These are phyloP conservation scores for Aspergillus tamarii DNA, from an alignment of 2,329 filamentous ascomycete genomes.

Conservation along the genomic window DNA sequence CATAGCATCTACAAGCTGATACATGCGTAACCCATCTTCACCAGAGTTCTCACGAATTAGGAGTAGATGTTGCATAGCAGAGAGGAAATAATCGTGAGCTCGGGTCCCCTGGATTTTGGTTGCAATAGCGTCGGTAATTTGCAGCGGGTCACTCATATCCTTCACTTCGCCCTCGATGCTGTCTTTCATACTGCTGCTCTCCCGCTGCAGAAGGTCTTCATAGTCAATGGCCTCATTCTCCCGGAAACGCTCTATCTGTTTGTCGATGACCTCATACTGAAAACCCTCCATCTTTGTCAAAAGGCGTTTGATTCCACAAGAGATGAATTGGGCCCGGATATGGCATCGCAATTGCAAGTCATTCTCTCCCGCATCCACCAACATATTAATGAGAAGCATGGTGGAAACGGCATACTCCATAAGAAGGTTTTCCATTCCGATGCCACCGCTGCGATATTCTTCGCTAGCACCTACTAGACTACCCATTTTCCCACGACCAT, in stretches of 20 bases:
- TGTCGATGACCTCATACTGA: conserved; percentile 97
- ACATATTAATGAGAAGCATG: conserved; percentile 93
- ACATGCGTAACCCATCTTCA: conserved; percentile 91
- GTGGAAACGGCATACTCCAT: conserved; percentile 99
- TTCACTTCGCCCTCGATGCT: conserved; percentile 82
- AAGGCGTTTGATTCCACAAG: conserved; percentile 92
- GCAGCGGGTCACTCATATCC: conserved; percentile 87
- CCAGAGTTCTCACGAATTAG: conserved; percentile 89
- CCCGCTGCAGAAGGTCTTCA: conserved; percentile 91
- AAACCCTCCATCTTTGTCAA: conserved; percentile 97
- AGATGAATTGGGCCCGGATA: conserved; percentile 92
- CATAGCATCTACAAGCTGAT: conserved; percentile 98
- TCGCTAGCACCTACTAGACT: conserved; percentile 96
- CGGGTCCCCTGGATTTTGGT: conserved; percentile 79
- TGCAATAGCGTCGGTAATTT: conserved; percentile 94
- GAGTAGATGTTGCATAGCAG: conserved; percentile 90
- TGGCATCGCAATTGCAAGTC: conserved; percentile 92
- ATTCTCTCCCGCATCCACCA: conserved; percentile 85
- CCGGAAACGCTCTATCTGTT: conserved; percentile 92
- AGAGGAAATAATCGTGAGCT: conserved; percentile 93
- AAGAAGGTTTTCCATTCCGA: conserved; percentile 96
- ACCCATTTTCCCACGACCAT: conserved; percentile 98
- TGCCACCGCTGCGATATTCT: conserved; percentile 91
- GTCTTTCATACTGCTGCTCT: conserved; percentile 88
- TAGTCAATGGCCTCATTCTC: conserved; percentile 97